Evolutionary conservation across 1,284 basidiomycete species (phyloP).

Genomic region (Trametes versicolor): DNA sequence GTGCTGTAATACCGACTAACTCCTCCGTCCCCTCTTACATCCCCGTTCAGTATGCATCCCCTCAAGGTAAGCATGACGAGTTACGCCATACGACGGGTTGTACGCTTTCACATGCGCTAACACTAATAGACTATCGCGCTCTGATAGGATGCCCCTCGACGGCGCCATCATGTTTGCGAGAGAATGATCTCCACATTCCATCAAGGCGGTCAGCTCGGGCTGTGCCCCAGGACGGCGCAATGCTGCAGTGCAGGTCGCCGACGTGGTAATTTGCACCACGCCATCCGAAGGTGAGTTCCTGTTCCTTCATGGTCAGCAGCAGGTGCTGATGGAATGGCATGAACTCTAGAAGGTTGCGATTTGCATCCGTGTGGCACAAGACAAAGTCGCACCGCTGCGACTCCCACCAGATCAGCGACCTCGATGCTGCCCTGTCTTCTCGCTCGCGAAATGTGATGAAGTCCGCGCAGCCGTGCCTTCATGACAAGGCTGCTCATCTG

Average conservation of each 20-base stretch:
- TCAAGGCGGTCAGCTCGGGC: neutral
- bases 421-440: neutral
- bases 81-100: too few relatives aligned
- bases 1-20: too few relatives aligned
- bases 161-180: neutral
- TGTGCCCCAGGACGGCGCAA: neutral
- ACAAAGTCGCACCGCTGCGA: neutral
- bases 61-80: too few relatives aligned
- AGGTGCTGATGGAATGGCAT: too few relatives aligned
- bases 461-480: neutral
- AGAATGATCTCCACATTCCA: neutral
- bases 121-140: too few relatives aligned
- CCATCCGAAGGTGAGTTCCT: neutral
- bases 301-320: too few relatives aligned
- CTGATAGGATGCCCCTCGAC: neutral
- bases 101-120: too few relatives aligned
- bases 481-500: constrained; percentile 2
- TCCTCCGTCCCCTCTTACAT: too few relatives aligned
- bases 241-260: neutral
- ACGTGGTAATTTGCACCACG: neutral
- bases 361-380: too few relatives aligned
- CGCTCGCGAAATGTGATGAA: neutral
- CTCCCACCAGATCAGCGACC: neutral
- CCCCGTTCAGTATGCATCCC: too few relatives aligned
- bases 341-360: too few relatives aligned